These are phyloP conservation scores for Sisymbrium irio DNA, from an alignment of 345 rosid species.

Conservation along the genomic window DNA sequence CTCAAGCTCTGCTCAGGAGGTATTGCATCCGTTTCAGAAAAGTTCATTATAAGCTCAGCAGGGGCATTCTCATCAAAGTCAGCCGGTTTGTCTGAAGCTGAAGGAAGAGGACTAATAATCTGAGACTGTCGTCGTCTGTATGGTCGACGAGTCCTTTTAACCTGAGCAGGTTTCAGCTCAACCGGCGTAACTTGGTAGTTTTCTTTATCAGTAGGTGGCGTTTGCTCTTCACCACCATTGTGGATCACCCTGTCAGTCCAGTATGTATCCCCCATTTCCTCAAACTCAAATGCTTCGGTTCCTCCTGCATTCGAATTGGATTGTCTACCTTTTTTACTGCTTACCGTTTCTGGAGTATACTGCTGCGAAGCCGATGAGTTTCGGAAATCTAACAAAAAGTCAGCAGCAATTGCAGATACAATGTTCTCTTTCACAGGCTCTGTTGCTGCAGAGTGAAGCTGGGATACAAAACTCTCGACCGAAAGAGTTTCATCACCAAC, in stretches of 20 bases:
- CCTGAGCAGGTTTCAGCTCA: slow-evolving; percentile 49
- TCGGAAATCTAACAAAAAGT: slow-evolving; percentile 81
- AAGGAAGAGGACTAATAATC: slow-evolving; percentile 26
- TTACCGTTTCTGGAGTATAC: slow-evolving; percentile 33
- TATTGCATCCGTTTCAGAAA: slow-evolving; percentile 56
- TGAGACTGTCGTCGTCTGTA: slow-evolving; percentile 62
- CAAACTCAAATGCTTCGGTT: slow-evolving; percentile 86
- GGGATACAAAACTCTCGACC: slow-evolving; percentile 58
- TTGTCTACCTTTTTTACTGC: slow-evolving; percentile 48
- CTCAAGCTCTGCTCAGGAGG: slow-evolving; percentile 77
- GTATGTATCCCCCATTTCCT: slow-evolving; percentile 82
- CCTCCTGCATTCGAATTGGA: slow-evolving; percentile 42
- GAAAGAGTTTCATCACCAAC: slow-evolving; percentile 56
- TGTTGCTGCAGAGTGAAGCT: slow-evolving; percentile 62
- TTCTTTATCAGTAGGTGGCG: slow-evolving; percentile 43
- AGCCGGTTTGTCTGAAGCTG: slow-evolving; percentile 43
- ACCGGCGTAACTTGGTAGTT: slow-evolving; percentile 54
- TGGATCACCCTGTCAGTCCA: slow-evolving; percentile 93
- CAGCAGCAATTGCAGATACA: slow-evolving; percentile 45
- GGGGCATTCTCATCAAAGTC: slow-evolving; percentile 63
- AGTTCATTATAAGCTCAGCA: slow-evolving; percentile 77
- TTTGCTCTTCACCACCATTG: slow-evolving; percentile 85
- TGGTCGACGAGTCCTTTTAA: slow-evolving; percentile 53
- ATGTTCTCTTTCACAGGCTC: slow-evolving; percentile 52
- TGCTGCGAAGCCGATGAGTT: slow-evolving; percentile 51